Evolutionary conservation across 2,329 filamentous ascomycete genomes (phyloP).

Genomic region (Stagonosporopsis chrysanthemi): DNA sequence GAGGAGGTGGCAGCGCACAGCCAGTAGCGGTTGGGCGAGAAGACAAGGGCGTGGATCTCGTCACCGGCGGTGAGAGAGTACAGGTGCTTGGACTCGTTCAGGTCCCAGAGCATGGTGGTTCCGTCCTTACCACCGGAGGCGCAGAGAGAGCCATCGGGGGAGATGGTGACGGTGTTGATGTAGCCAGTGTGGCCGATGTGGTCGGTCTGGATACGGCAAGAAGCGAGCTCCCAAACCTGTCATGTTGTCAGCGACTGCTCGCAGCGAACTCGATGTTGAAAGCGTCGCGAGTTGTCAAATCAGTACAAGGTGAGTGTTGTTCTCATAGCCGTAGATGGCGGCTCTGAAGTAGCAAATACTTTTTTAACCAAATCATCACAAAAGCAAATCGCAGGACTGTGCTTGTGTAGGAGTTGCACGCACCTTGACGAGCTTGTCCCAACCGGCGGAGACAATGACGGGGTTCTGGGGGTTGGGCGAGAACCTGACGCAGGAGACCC

Average conservation of each 20-base stretch:
- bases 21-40: constrained; percentile 99
- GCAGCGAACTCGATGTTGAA: constrained; percentile 24
- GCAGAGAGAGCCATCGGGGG: constrained; percentile 97
- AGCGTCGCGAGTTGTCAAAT: constrained; percentile 54
- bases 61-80: constrained; percentile 99
- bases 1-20: constrained; percentile 96
- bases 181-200: constrained; percentile 99
- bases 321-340: constrained; percentile 23
- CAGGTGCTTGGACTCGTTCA: constrained; percentile 99
- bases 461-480: constrained; percentile 99
- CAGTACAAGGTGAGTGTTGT: constrained; percentile 64
- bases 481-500: constrained; percentile 99
- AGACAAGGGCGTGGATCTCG: constrained; percentile 99
- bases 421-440: constrained; percentile 99
- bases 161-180: constrained; percentile 99
- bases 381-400: constrained; percentile 83
- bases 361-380: constrained; percentile 24
- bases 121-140: constrained; percentile 99
- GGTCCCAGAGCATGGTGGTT: constrained; percentile 99
- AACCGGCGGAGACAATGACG: constrained; percentile 97
- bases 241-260: constrained; percentile 6
- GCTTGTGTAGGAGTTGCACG: constrained; percentile 52
- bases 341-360: constrained; percentile 49
- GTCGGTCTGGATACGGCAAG: constrained; percentile 99
- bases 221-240: constrained; percentile 98